Evolutionary conservation across 768 basidiomycete genomes (phyloP).

Genomic region (Termitomyces sp.): DNA sequence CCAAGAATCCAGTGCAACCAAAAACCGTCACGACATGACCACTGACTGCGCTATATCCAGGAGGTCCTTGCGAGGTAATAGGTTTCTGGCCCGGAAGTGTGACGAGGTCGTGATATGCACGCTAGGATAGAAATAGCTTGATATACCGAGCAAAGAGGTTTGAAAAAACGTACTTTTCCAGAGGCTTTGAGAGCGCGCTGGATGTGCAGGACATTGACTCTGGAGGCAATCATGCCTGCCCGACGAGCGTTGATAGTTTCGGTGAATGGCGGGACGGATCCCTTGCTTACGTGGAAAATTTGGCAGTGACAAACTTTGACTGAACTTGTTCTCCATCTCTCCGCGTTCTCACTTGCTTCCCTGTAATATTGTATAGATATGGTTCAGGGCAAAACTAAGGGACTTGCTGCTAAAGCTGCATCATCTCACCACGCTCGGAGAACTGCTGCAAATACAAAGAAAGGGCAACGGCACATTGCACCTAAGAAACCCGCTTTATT

Average conservation of each 20-base stretch:
- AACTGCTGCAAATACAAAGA: slow-evolving; percentile 68
- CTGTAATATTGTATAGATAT: slow-evolving; percentile 21
- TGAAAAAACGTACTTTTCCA: slow-evolving; percentile 34
- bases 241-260: slow-evolving; percentile 24
- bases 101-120: slow-evolving; percentile 68
- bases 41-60: slow-evolving; percentile 81
- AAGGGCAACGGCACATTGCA: slow-evolving; percentile 71
- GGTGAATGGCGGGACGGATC: slow-evolving; percentile 35
- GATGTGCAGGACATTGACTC: slow-evolving; percentile 43
- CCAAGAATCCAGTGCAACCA: slow-evolving; percentile 93
- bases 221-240: slow-evolving; percentile 39
- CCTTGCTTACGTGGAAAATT: slow-evolving; percentile 22
- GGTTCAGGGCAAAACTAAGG: slow-evolving; percentile 87
- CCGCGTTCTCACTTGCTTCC: background rate
- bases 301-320: slow-evolving; percentile 16
- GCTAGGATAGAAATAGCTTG: slow-evolving; percentile 32
- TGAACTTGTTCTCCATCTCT: background rate
- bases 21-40: slow-evolving; percentile 96
- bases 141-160: background rate
- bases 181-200: slow-evolving; percentile 42
- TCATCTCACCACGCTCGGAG: slow-evolving; percentile 57
- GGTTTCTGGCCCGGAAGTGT: slow-evolving; percentile 58
- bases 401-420: slow-evolving; percentile 51
- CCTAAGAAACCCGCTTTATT: slow-evolving; percentile 77
- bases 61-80: slow-evolving; percentile 69